Evolutionary conservation across 75 land plant species (phyloP).

Genomic region (Chamaecyparis obtusa): DNA sequence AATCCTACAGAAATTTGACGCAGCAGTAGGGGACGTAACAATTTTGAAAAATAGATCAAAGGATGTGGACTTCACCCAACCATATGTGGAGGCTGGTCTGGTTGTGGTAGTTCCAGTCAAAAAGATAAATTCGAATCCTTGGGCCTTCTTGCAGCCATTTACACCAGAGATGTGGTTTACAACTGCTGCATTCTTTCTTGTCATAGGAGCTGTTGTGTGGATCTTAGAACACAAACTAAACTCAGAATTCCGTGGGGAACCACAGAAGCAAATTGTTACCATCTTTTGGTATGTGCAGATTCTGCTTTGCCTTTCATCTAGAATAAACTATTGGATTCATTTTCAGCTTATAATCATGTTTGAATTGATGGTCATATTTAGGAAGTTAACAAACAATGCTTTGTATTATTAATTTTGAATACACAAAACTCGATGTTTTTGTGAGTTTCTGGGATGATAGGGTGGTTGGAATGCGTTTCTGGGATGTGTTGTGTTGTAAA

Average conservation of each 20-base stretch:
- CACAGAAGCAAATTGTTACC: slow-evolving; percentile 53
- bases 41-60: slow-evolving; percentile 67
- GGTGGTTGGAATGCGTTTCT: neutral
- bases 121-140: slow-evolving; percentile 43
- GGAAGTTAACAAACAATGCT: neutral
- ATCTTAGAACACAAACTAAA: slow-evolving; percentile 54
- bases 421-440: neutral
- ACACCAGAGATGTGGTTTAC: slow-evolving; percentile 49
- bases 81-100: slow-evolving; percentile 72
- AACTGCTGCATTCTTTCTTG: slow-evolving; percentile 41
- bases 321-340: neutral
- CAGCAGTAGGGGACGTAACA: slow-evolving; percentile 78
- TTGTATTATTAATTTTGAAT: neutral
- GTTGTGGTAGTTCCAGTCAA: slow-evolving; percentile 72
- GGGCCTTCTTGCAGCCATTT: slow-evolving; percentile 58
- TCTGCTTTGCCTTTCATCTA: neutral
- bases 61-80: slow-evolving; percentile 81
- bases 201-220: slow-evolving; percentile 61
- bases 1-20: slow-evolving; percentile 63
- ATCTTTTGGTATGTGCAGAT: slow-evolving; percentile 41
- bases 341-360: neutral
- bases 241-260: slow-evolving; percentile 64
- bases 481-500: neutral
- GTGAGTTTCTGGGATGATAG: neutral
- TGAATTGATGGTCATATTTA: neutral